Base-by-base conservation (phyloP, 1,284 basidiomycete genomes). In the Ustilago loliicola region DNA sequence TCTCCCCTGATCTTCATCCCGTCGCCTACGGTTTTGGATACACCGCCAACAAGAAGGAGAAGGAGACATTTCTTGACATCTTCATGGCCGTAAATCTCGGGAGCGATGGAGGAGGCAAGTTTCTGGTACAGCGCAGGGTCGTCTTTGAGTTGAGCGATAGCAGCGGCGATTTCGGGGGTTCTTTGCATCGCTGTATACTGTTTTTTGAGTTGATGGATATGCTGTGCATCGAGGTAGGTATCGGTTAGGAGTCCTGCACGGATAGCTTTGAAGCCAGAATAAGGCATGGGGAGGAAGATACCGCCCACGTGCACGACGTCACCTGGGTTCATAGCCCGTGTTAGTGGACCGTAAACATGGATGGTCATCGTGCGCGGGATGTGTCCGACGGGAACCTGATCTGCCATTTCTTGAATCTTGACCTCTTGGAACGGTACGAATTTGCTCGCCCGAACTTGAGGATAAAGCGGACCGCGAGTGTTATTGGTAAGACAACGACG, bases 1-100 rank as follows among this genome's bases (percentile, higher is more conserved):
- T 99, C 97, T 29, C 97, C 97, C 85, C 97, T 91, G 82, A 99
- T 99, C 88, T 94, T 98, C 94, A 99, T 95, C 5, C 97, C 97
- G 85, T 99, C 97, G 8, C 93, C 94, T 86, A 96, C 94, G 21
- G 90, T 89, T 88, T 99, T 99, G 62, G 93, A 96, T 1, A 96
- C 96, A 54, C 97, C 97, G 25, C 97, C 97, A 27, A 99, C 94
- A 11, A 99, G 90, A 1, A 99, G 89, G 3, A 99, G 88, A 13
- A 99, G 88, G n/a, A 99, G 88, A 2, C 96, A 96, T 87, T 98
- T 99, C 87, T 99, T 99, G 48, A 99, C 94, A 86, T 99, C 96
- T 67, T 93, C 90, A 86, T 99, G 97, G 1, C 97, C 97, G 86
- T 98, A 99, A 76, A 99, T 99, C 88, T 99, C 97, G 0, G 97